Base-by-base conservation (phyloP, 805 yeast species). In the Zygosaccharomyces gambellarensis region DNA sequence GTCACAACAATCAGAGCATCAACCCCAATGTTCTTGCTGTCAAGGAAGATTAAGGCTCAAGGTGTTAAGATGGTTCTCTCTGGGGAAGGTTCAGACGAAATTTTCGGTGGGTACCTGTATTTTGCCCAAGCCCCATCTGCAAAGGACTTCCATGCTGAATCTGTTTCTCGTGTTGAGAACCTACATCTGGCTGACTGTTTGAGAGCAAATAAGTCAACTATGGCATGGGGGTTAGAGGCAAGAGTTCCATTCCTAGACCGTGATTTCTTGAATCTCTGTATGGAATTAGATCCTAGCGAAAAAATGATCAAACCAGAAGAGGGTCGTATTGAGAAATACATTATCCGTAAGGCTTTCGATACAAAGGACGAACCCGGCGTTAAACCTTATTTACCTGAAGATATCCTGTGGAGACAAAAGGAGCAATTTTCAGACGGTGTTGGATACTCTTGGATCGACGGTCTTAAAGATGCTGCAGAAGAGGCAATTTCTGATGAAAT, bases 221-320 rank as follows among this genome's bases (percentile, higher is more conserved):
- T 94, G 97, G 98, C 99, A 39, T 94, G 99, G 99, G 99, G 99
- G 71, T 80, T 94, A 57, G 99, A 94, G 76, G 99, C 99, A 54
- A 87, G 99, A 75, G 99, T 94, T 60, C 99, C 99, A 60, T 94
- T 94, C 87, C 80, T 94, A 74, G 99, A 94, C 75, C 87, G 83
- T 75, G 79, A 83, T 69, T 94, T 94, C 80, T 76, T 94, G 71
- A 88, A 92, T 64, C 81, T 87, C 40, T 82, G 95, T 71, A 85
- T 94, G 97, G 85, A 86, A 85, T 87, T 94, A 67, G 85, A 86
- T 73, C 98, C 99, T 57, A 78, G 78, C 57, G 97, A 94, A 64
- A 94, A 94, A 77, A 65, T 92, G 71, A 92, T 92, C 69, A 75
- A 80, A 52, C 81, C 72, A 59, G 65, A 71, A n/a, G 79, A 78